Conservation (phyloP, 805 yeast genomes). For the Suhomyces sp. region DNA sequence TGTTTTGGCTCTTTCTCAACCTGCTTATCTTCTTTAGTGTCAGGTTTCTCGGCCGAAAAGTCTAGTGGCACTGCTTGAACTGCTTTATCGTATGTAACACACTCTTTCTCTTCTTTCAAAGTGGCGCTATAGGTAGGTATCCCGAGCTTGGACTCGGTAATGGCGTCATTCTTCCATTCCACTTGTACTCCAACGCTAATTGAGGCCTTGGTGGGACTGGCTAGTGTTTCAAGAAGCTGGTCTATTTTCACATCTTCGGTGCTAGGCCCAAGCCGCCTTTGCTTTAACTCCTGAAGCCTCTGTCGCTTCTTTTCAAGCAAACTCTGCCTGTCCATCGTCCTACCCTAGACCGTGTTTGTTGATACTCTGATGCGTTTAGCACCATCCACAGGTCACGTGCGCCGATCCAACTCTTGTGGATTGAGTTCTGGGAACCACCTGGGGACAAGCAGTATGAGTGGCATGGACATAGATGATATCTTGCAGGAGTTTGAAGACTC, state of each 20-base stretch:
- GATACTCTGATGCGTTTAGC: neutral
- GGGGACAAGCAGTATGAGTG: neutral
- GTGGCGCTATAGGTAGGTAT: no score
- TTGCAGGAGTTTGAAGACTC: slow-evolving; percentile 56
- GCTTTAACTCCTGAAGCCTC: slow-evolving; percentile 28
- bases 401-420: neutral
- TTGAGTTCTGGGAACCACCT: neutral
- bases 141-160: neutral
- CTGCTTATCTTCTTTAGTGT: neutral
- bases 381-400: neutral
- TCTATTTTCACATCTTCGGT: slow-evolving; percentile 13
- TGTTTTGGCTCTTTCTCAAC: neutral
- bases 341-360: neutral
- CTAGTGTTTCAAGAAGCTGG: slow-evolving; percentile 12
- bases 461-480: slow-evolving; percentile 66
- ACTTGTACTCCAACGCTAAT: slow-evolving; percentile 30
- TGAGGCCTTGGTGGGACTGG: slow-evolving; percentile 5
- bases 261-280: slow-evolving; percentile 15
- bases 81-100: slow-evolving; percentile 19
- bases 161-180: slow-evolving; percentile 8
- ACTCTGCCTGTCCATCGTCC: slow-evolving; percentile 33
- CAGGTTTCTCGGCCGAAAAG: neutral
- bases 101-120: slow-evolving; percentile 5
- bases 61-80: slow-evolving; percentile 16
- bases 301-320: slow-evolving; percentile 40